Percentiles rank a stretch among this genome's conserved stretches.
Conservation (phyloP, 2,329 filamentous ascomycete species). For the Clarireedia monteithiana region DNA sequence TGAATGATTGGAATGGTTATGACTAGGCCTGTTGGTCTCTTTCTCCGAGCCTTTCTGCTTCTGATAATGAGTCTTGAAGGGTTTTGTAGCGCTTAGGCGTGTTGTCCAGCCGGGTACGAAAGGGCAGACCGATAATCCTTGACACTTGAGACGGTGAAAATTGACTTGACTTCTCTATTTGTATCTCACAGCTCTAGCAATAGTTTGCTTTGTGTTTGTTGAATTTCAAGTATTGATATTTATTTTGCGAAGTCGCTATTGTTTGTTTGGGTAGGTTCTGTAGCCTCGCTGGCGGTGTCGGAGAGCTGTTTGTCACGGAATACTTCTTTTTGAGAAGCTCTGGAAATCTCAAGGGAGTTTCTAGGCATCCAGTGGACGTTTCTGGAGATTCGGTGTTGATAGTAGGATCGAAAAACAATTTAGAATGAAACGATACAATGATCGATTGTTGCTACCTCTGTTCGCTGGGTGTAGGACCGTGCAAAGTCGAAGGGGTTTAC, state of each 20-base stretch:
- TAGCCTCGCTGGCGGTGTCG: background rate
- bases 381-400: constrained; percentile 24
- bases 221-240: background rate
- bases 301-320: constrained; percentile 6
- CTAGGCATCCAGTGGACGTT: constrained; percentile 17
- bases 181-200: too few species aligned
- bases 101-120: too few species aligned
- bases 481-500: constrained; percentile 22
- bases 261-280: background rate
- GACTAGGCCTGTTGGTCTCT: too few species aligned
- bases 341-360: constrained; percentile 26
- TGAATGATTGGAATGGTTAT: too few species aligned
- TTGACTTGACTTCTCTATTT: too few species aligned
- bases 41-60: too few species aligned
- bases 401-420: constrained; percentile 20
- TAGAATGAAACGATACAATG: constrained; percentile 21
- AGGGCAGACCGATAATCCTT: too few species aligned
- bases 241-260: background rate
- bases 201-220: background rate
- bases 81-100: background rate
- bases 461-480: constrained; percentile 7
- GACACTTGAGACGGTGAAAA: too few species aligned
- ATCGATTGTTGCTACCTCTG: constrained; percentile 23
- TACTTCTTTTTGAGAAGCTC: constrained; percentile 17
- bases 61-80: background rate